Percentiles rank a stretch among this genome's conserved stretches.
Evolutionary conservation across 495 filamentous ascomycete species (phyloP).

Genomic region (Venustampulla echinocandica): DNA sequence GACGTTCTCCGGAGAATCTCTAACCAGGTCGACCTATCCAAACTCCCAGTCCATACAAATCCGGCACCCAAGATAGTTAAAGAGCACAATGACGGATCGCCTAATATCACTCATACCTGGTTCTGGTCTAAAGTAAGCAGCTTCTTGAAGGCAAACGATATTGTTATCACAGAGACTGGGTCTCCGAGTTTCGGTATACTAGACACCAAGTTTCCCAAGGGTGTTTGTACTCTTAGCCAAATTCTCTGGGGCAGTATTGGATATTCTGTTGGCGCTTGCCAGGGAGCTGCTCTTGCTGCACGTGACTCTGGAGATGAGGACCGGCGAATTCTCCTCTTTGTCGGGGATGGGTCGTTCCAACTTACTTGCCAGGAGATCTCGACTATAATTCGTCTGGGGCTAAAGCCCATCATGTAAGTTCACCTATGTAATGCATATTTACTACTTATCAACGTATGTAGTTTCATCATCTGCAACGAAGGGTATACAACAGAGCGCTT

Average conservation of each 20-base stretch:
- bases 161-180: conserved; percentile 82
- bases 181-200: conserved; percentile 86
- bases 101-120: conserved; percentile 70
- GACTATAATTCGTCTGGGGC: conserved; percentile 69
- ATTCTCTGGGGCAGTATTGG: conserved; percentile 88
- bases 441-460: conserved; percentile 21
- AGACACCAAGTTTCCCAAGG: conserved; percentile 72
- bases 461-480: conserved; percentile 67
- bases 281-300: conserved; percentile 65
- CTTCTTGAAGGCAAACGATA: conserved; percentile 50
- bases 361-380: conserved; percentile 78
- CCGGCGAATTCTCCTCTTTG: conserved; percentile 65
- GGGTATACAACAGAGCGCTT: conserved; percentile 68
- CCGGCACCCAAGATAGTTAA: conserved; percentile 28
- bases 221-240: conserved; percentile 70
- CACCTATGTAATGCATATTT: background rate
- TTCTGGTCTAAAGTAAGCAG: conserved; percentile 65
- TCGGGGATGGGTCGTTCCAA: conserved; percentile 82
- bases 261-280: conserved; percentile 69
- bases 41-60: conserved; percentile 41
- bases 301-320: conserved; percentile 49
- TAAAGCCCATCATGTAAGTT: conserved; percentile 63
- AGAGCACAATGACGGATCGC: conserved; percentile 45
- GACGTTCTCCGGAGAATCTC: conserved; percentile 74
- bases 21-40: conserved; percentile 47